Base-by-base conservation (phyloP, 2,329 filamentous ascomycete genomes). In the Exserohilum turcica region DNA sequence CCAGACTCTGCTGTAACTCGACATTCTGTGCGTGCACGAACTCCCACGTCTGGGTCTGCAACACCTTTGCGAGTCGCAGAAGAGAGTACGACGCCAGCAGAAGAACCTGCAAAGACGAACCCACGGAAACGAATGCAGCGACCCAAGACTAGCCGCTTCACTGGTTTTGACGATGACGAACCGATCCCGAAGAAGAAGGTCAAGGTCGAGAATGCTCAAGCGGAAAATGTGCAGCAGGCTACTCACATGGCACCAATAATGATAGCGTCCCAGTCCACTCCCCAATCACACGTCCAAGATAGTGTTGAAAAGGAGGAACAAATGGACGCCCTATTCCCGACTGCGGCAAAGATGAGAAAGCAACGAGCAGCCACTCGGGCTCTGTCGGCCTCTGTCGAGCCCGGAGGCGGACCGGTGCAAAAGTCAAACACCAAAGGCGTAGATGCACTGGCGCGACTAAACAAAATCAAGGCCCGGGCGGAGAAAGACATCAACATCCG, bases 291-390 rank as follows among this genome's bases (percentile, higher is more conserved):
- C 73, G 79, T 32, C 74, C 73, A 77, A 9, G 69, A 76, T 9
- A 71, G 72, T 28, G 43, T 66, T 0, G 68, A 75, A 10, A 65
- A 66, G 12, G 56, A 84, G 48, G 83, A 88, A 38, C 74, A 89
- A 7, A 84, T 93, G 71, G 86, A 91, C 12, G 80, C 83, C 18
- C 83, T 96, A 49, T 86, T 92, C 1, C 90, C 92, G 0, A 90
- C 87, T 1, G 86, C 90, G 3, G 86, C 88, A 24, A 86, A 86
- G 5, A 84, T 92, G 68, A 97, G 96, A 72, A 85, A 87, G n/a
- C 86, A 89, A 18, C 86, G 88, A 21, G 61, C 66, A 45, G 68
- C 67, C 44, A 68, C 64, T 16, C 64, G 65, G 2, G 69, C 59
- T 3, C 57, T 59, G n/a, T 67, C 67, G 21, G 61, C 59, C n/a